Evolutionary conservation across 2,329 filamentous ascomycete genomes (phyloP), one percentile per base, ranked within the genome.

Genomic region (Neocucurbitaria cava): DNA sequence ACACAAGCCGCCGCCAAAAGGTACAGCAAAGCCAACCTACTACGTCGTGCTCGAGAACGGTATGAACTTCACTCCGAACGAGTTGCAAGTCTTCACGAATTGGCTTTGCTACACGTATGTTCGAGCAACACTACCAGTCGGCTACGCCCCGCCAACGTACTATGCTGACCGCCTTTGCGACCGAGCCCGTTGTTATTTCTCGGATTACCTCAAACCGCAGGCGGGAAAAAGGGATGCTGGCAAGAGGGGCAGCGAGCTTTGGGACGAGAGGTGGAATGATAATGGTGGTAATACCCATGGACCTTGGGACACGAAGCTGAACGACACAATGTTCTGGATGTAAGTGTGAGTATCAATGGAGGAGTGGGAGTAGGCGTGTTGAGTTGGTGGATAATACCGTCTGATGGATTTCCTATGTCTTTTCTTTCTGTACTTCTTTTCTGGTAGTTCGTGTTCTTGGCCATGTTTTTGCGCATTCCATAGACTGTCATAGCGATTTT

Each of bases 161-260:
- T 74, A 73, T 49, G 76, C 76, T 5, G 74, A 78, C 45, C 66
- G 67, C 1, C 68, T 79, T 2, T 78, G 75, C 56, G 76, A 77
- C n/a, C 70, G 75, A 2, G 76, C 62, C 0, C 54, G 66, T 1
- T 18, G 17, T n/a, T 76, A 31, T 11, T 31, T 31, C 28, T 11
- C 9, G 8, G 28, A 31, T 3, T 11, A 11, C 11, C 13, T 73
- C 48, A 11, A 26, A 15, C 15, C 21, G 23, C 15, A 8, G 13
- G n/a, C 5, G 30, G 36, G n/a, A 28, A 15, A 23, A 13, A 13
- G 8, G 31, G 28, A 38, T 24, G n/a, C 24, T 23, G 18, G 15
- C 41, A 5, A 21, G 24, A 17, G n/a, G 11, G 26, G 10, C 15
- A 8, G 2, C 31, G 35, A 41, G 7, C 35, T 18, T 18, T 35